A percentile compares a stretch with the other conserved stretches of the same genome.
phyloP scores from a whole-genome alignment of 2,329 filamentous ascomycete genomes.

The Sporothrix luriei region DNA sequence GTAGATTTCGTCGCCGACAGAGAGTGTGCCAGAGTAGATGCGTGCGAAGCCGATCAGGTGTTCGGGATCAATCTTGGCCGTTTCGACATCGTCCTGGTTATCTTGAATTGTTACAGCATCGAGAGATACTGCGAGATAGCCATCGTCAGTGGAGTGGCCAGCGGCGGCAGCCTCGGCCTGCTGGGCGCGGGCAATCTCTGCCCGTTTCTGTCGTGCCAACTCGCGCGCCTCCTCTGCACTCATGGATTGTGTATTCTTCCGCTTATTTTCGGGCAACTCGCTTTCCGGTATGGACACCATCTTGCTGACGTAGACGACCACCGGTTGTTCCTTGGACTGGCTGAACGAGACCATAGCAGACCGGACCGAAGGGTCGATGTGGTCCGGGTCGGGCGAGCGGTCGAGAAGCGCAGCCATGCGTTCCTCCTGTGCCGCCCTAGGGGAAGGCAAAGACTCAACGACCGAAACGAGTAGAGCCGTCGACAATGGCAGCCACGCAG shows the following conservation, averaged over 20 bases:
- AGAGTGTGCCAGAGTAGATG: conserved; percentile 87
- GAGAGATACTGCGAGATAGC: conserved; percentile 28
- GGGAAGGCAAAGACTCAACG: conserved; percentile 87
- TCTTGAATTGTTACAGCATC: conserved; percentile 25
- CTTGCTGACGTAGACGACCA: conserved; percentile 95
- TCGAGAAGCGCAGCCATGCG: conserved; percentile 79
- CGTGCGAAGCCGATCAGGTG: conserved; percentile 93
- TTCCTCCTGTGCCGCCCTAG: conserved; percentile 74
- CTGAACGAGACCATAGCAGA: conserved; percentile 84
- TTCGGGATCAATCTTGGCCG: conserved; percentile 71
- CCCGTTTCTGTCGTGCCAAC: conserved; percentile 81
- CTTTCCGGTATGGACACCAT: conserved; percentile 96
- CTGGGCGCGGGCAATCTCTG: conserved; percentile 81
- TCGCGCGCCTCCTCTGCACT: conserved; percentile 90
- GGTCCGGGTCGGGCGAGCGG: conserved; percentile 73
- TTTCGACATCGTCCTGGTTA: conserved; percentile 48
- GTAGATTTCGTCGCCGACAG: conserved; percentile 87
- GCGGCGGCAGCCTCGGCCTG: conserved; percentile 45
- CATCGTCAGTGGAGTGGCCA: conserved; percentile 45
- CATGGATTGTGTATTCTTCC: conserved; percentile 65
- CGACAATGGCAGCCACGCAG: conserved; percentile 87
- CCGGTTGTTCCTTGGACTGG: conserved; percentile 67
- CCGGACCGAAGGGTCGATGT: conserved; percentile 69
- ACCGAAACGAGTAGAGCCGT: conserved; percentile 92
- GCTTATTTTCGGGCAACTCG: conserved; percentile 84